Evolutionary conservation across 2,329 filamentous ascomycete genomes (phyloP).

Genomic region (Fusarium nanum): DNA sequence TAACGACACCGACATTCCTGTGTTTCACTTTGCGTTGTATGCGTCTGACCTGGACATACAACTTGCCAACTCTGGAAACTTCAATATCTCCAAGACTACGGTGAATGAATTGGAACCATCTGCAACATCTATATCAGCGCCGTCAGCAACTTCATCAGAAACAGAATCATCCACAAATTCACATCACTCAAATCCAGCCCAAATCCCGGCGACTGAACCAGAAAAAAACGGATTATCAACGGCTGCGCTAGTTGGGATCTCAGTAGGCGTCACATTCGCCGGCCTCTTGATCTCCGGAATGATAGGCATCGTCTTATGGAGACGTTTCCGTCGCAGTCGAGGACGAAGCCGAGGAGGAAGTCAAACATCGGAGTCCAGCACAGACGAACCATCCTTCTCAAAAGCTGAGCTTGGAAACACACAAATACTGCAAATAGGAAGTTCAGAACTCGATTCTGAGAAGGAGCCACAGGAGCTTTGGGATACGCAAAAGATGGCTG

Average conservation of each 20-base stretch:
- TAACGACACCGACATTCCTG: not conserved
- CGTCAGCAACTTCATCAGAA: not conserved
- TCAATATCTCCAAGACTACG: not conserved
- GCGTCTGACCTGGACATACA: not conserved
- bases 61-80: not conserved
- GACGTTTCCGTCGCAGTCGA: not conserved
- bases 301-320: not conserved
- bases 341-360: not conserved
- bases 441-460: not conserved
- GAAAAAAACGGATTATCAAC: not conserved
- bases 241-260: constrained; percentile 2
- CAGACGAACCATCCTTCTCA: rapidly evolving
- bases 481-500: constrained; percentile 8
- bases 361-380: not conserved
- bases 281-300: not conserved
- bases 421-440: constrained; percentile 1
- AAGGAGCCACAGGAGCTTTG: not conserved
- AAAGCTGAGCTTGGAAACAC: not conserved
- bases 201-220: rapidly evolving
- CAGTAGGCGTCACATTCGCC: not conserved
- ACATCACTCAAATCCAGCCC: not conserved
- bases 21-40: constrained; percentile 8
- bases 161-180: not conserved
- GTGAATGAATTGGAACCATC: rapidly evolving
- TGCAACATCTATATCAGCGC: not conserved